Conservation (phyloP, 371 early-diverging fungal genomes). For the Haplosporangium sp. region DNA sequence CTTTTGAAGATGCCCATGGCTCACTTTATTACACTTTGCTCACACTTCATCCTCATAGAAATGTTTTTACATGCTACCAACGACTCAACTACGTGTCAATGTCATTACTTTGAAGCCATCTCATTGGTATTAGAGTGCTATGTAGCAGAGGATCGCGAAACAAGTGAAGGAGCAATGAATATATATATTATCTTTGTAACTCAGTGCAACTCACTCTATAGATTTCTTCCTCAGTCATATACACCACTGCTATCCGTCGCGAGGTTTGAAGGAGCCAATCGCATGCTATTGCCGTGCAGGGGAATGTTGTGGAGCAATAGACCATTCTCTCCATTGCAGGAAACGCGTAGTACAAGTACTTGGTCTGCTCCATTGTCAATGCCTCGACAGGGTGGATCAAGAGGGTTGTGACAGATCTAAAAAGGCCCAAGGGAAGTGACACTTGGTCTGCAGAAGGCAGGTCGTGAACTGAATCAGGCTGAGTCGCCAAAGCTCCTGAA, state of each 20-base stretch:
- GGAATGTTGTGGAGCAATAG: constrained; percentile 13
- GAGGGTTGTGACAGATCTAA: constrained; percentile 22
- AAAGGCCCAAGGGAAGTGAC: constrained; percentile 9
- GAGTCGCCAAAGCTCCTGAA: no score
- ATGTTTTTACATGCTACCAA: no score
- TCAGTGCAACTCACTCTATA: not conserved
- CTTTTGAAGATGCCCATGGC: no score
- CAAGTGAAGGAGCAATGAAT: no score
- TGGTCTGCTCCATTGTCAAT: constrained; percentile 6
- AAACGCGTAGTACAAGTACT: constrained; percentile 28
- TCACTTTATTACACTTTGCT: no score
- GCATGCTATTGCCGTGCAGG: constrained; percentile 1
- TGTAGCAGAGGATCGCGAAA: no score
- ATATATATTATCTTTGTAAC: no score
- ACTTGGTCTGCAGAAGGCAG: not conserved
- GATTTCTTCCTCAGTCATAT: constrained; percentile 4
- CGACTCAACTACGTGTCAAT: no score
- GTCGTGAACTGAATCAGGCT: no score
- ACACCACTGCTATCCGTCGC: constrained; percentile 1
- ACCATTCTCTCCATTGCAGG: constrained; percentile 27
- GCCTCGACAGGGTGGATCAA: not conserved
- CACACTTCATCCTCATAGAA: no score
- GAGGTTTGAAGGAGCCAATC: constrained; percentile 20
- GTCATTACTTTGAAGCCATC: no score
- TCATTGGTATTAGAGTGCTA: no score